These are phyloP conservation scores for Brassica juncea DNA, from an alignment of 345 rosid genomes.

Conservation along the genomic window DNA sequence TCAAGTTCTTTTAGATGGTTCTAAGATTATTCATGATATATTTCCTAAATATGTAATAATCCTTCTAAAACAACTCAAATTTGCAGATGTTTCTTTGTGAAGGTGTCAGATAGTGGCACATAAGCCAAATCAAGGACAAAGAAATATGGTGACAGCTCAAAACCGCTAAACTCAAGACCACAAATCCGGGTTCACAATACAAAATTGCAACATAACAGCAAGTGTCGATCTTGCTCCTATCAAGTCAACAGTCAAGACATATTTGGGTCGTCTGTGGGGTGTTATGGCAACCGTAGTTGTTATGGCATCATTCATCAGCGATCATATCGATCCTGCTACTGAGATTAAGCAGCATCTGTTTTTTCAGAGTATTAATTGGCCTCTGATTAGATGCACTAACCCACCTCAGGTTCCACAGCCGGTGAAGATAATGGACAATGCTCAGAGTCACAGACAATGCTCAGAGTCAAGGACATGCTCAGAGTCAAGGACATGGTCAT, in stretches of 20 bases:
- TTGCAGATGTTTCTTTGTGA: too few relatives aligned
- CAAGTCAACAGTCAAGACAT: not conserved
- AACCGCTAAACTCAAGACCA: not conserved
- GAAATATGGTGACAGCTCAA: not conserved
- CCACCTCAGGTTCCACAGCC: slow-evolving; percentile 73
- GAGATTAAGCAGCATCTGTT: slow-evolving; percentile 85
- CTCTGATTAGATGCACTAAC: slow-evolving; percentile 72
- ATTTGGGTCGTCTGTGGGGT: not conserved
- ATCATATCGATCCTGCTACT: slow-evolving; percentile 17
- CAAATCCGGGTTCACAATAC: not conserved
- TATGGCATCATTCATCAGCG: not conserved
- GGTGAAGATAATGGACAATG: slow-evolving; percentile 29
- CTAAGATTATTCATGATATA: too few relatives aligned
- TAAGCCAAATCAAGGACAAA: not conserved
- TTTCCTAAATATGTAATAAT: too few relatives aligned
- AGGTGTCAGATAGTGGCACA: not conserved
- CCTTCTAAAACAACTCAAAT: too few relatives aligned
- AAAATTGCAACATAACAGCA: not conserved
- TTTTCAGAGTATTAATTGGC: slow-evolving; percentile 82
- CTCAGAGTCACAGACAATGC: slow-evolving; percentile 7
- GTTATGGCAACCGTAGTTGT: not conserved
- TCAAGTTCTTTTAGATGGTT: too few relatives aligned
- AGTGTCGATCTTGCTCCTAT: not conserved
- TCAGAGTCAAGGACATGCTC: not conserved
- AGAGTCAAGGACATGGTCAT: too few relatives aligned